Evolutionary conservation across 2,329 filamentous ascomycete species (phyloP), one percentile per base, ranked within the genome.

Genomic region (Pseudogymnoascus sp.): DNA sequence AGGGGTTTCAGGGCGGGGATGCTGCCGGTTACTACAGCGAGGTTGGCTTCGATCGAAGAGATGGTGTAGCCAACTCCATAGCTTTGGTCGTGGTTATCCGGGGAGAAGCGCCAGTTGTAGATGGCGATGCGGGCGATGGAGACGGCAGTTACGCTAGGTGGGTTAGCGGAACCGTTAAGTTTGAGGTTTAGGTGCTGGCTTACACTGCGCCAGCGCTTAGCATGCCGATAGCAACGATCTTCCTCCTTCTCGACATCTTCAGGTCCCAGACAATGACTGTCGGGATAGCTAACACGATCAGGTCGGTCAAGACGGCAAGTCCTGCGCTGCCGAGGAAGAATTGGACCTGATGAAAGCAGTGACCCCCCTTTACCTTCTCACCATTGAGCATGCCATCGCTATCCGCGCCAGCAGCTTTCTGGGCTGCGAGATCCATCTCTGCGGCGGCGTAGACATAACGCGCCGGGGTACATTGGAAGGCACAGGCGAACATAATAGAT

Each of bases 401-500:
- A 28, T 55, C 62, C 9, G 62, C 59, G 16, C 49, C 45, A 58
- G 38, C 55, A 33, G 49, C 62, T 41, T 38, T 35, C 36, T 60
- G 63, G 33, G 38, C 62, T 19, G 14, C 62, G 36, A 41, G n/a
- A 41, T 62, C 64, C 66, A 62, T 66, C 25, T 59, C 4, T 8
- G 38, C 22, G 4, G 23, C 62, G n/a, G 62, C 61, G 38, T 58
- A 66, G 11, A 62, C 60, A 33, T 66, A 66, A 33, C 33, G 45
- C 9, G 62, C 62, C 4, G 65, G 64, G 14, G 52, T 33, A 62
- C 76, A 78, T 60, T 79, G 76, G 58, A 79, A 75, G 1, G 77
- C 45, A 6, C 72, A 72, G 0, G 70, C 71, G 41, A 78, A 67
- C 62, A 78, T 75, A 4, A 76, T 71, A 28, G 73, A 70, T 0